These are phyloP conservation scores for Fusarium nelsonii DNA, from an alignment of 2,329 filamentous ascomycete genomes.

Conservation along the genomic window DNA sequence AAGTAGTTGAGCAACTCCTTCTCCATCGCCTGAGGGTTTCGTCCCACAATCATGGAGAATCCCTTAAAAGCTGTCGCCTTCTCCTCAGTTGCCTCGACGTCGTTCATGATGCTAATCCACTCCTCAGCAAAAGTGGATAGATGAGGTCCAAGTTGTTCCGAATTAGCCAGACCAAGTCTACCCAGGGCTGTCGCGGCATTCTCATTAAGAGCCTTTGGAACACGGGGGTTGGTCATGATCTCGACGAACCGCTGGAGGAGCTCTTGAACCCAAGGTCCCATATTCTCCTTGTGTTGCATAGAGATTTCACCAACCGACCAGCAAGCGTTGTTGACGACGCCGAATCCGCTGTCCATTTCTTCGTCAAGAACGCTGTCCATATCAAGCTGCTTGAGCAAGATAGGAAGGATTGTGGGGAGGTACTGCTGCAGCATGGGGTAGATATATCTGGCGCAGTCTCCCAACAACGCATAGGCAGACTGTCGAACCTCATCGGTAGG, in stretches of 20 bases:
- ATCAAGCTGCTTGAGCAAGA: conserved; percentile 89
- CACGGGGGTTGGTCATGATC: conserved; percentile 86
- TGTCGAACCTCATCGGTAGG: conserved; percentile 92
- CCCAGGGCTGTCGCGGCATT: conserved; percentile 96
- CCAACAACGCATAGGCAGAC: conserved; percentile 93
- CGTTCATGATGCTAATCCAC: conserved; percentile 84
- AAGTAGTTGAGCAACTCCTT: conserved; percentile 86
- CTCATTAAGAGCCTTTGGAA: conserved; percentile 88
- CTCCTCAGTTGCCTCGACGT: conserved; percentile 89
- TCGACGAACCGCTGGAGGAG: conserved; percentile 82
- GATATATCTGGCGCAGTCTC: conserved; percentile 94
- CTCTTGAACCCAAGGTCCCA: conserved; percentile 81
- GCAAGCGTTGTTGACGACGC: conserved; percentile 97
- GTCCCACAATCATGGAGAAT: conserved; percentile 85
- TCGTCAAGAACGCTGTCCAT: conserved; percentile 81
- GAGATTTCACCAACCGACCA: conserved; percentile 97
- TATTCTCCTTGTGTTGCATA: conserved; percentile 79
- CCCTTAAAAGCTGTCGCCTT: conserved; percentile 94
- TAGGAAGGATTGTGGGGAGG: conserved; percentile 79
- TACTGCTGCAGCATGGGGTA: conserved; percentile 83
- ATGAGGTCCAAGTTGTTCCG: conserved; percentile 80
- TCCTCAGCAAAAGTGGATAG: conserved; percentile 83
- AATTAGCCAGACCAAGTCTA: conserved; percentile 83
- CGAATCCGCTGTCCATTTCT: conserved; percentile 85
- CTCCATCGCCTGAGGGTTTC: conserved; percentile 94